Evolutionary conservation across 2,329 filamentous ascomycete genomes (phyloP).

Genomic region (Xylariaceae sp.): DNA sequence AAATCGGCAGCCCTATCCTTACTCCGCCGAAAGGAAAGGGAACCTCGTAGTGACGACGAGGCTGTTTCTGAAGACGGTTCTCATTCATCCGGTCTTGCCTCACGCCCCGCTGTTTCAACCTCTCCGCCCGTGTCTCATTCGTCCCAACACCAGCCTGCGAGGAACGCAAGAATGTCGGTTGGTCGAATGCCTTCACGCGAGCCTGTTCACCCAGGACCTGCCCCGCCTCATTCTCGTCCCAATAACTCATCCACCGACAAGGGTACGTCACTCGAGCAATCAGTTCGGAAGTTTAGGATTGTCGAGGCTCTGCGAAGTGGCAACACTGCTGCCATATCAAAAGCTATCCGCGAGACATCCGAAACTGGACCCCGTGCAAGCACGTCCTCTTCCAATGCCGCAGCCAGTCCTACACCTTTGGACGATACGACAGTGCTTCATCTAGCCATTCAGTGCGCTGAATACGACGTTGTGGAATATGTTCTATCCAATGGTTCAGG

Average conservation of each 20-base stretch:
- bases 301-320: slow-evolving; percentile 90
- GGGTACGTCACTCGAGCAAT: slow-evolving; percentile 73
- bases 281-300: slow-evolving; percentile 87
- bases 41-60: slow-evolving; percentile 44
- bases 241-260: slow-evolving; percentile 36
- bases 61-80: slow-evolving; percentile 46
- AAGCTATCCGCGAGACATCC: slow-evolving; percentile 68
- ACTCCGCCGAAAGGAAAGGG: slow-evolving; percentile 48
- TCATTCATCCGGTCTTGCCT: slow-evolving; percentile 33
- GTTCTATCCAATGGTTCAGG: slow-evolving; percentile 72
- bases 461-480: slow-evolving; percentile 87
- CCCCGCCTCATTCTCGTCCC: slow-evolving; percentile 20
- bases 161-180: slow-evolving; percentile 47
- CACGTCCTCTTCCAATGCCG: slow-evolving; percentile 50
- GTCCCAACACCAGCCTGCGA: slow-evolving; percentile 37
- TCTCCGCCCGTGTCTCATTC: slow-evolving; percentile 37
- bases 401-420: slow-evolving; percentile 42
- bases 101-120: slow-evolving; percentile 34
- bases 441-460: slow-evolving; percentile 91
- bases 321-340: slow-evolving; percentile 85
- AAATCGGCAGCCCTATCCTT: slow-evolving; percentile 53
- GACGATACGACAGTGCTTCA: slow-evolving; percentile 90
- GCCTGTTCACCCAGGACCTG: slow-evolving; percentile 14
- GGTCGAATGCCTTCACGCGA: slow-evolving; percentile 39
- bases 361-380: slow-evolving; percentile 51